Percentiles rank a stretch among this genome's conserved stretches.
These are phyloP conservation scores for Grigorovia humatica DNA, from an alignment of 805 yeast genomes.

Conservation along the genomic window DNA sequence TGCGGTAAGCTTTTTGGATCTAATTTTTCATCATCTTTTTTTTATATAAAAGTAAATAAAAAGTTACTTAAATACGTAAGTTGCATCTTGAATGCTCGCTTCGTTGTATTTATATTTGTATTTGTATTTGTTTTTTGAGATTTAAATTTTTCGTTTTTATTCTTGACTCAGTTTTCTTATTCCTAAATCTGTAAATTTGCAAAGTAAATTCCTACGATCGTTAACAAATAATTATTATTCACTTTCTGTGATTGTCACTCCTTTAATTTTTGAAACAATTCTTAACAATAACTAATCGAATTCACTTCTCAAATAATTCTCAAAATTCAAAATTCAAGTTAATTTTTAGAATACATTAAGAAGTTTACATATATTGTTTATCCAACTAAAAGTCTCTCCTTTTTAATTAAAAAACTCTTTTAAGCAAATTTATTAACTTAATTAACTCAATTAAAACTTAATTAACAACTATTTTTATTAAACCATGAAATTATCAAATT, in stretches of 20 bases:
- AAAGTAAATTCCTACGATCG: background rate
- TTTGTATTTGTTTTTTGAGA: too few species aligned
- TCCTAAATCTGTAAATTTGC: background rate
- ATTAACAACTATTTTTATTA: background rate
- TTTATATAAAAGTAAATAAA: background rate
- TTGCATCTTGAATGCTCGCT: background rate
- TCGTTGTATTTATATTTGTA: background rate
- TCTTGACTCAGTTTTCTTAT: background rate
- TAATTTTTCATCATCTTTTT: background rate
- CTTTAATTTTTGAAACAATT: background rate
- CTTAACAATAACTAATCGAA: too few species aligned
- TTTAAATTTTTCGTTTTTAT: background rate
- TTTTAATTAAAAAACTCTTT: background rate
- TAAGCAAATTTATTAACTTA: background rate
- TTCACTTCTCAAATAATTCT: too few species aligned
- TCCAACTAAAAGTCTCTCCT: conserved; percentile 11
- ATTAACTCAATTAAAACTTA: background rate
- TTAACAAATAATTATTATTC: background rate
- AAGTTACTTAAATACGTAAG: background rate
- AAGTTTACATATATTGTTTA: background rate
- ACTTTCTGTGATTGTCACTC: background rate
- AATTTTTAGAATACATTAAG: background rate
- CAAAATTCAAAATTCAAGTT: too few species aligned
- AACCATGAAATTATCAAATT: conserved; percentile 17
- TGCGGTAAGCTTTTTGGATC: background rate